Evolutionary conservation across 2,329 filamentous ascomycete species (phyloP).

Genomic region (Blastomyces percursus): DNA sequence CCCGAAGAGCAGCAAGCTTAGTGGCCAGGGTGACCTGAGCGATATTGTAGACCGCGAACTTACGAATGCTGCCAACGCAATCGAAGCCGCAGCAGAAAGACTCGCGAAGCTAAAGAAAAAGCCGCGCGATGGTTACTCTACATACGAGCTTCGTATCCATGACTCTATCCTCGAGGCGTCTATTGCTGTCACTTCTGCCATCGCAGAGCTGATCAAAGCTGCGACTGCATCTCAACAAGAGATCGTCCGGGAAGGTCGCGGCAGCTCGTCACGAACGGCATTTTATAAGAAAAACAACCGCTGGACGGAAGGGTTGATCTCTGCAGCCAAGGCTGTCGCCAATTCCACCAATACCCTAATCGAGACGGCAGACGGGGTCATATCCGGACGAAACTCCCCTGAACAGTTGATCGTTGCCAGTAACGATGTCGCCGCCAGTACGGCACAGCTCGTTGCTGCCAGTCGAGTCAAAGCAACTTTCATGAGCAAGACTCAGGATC

Average conservation of each 20-base stretch:
- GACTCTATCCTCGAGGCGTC: constrained; percentile 91
- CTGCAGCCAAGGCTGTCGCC: constrained; percentile 91
- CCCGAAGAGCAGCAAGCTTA: constrained; percentile 73
- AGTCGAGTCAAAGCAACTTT: constrained; percentile 94
- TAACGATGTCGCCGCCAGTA: constrained; percentile 92
- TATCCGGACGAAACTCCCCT: constrained; percentile 80
- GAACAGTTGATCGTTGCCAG: constrained; percentile 97
- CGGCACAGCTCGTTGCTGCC: constrained; percentile 90
- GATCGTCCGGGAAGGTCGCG: constrained; percentile 87
- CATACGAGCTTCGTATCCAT: constrained; percentile 92
- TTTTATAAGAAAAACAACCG: constrained; percentile 99
- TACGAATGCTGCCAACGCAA: constrained; percentile 86
- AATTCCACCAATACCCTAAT: constrained; percentile 90
- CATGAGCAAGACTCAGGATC: constrained; percentile 94
- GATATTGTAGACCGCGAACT: constrained; percentile 89
- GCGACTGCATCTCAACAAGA: constrained; percentile 89
- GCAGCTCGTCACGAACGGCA: constrained; percentile 73
- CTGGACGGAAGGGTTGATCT: constrained; percentile 97
- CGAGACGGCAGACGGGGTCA: constrained; percentile 92
- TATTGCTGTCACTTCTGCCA: constrained; percentile 84
- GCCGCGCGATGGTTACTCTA: constrained; percentile 88
- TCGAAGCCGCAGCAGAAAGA: constrained; percentile 80
- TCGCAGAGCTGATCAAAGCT: constrained; percentile 87
- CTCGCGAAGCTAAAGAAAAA: constrained; percentile 91
- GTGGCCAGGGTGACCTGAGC: constrained; percentile 70